These are phyloP conservation scores for Lentinula lateritia DNA, from an alignment of 768 basidiomycete species.

Conservation along the genomic window DNA sequence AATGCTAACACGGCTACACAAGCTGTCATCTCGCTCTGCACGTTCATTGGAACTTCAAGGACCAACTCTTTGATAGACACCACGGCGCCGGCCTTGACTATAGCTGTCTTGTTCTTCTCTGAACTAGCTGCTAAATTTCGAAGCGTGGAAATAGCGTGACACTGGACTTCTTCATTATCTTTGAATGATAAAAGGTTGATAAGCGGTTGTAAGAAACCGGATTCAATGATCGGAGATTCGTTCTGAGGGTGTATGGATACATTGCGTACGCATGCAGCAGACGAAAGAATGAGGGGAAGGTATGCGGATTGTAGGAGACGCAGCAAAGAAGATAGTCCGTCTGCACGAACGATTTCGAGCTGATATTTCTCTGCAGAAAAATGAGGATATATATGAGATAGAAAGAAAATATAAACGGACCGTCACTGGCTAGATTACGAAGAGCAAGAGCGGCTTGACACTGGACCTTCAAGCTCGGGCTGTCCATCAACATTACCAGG, in stretches of 20 bases:
- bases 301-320: conserved; percentile 95
- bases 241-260: conserved; percentile 98
- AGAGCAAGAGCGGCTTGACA: conserved; percentile 97
- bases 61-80: conserved; percentile 97
- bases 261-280: conserved; percentile 97
- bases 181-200: conserved; percentile 97
- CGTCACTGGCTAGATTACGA: conserved; percentile 95
- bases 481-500: conserved; percentile 94
- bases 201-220: conserved; percentile 92
- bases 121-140: conserved; percentile 95
- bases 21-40: conserved; percentile 99
- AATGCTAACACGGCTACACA: conserved; percentile 95
- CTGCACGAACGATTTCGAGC: conserved; percentile 94
- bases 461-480: conserved; percentile 94
- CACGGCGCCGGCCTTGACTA: conserved; percentile 95
- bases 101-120: conserved; percentile 97
- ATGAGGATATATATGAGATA: not conserved
- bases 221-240: conserved; percentile 98
- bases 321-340: conserved; percentile 86
- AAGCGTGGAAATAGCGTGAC: conserved; percentile 96
- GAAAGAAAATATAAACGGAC: conserved; percentile 34
- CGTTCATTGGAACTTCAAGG: conserved; percentile 89
- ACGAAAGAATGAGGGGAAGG: conserved; percentile 94
- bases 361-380: conserved; percentile 85
- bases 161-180: conserved; percentile 99